These are phyloP conservation scores for Phytophthora sojae DNA, from an alignment of 352 stramenopile species.

Conservation along the genomic window DNA sequence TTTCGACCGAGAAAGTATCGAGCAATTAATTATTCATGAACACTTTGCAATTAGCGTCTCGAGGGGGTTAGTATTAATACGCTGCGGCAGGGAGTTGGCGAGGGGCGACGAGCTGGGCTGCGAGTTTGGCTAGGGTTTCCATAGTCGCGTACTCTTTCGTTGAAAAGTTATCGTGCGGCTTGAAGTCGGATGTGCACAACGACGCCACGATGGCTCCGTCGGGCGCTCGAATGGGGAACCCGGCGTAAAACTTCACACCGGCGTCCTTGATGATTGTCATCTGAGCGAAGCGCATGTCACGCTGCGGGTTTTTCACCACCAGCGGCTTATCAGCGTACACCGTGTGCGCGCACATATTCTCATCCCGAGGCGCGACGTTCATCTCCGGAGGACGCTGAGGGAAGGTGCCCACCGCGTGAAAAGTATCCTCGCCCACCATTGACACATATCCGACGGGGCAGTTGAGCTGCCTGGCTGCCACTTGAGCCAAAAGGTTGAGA, in stretches of 20 bases:
- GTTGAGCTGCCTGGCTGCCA: constrained; percentile 57
- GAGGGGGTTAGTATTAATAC: constrained; percentile 23
- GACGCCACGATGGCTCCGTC: constrained; percentile 59
- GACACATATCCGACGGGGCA: constrained; percentile 64
- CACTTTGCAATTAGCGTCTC: background rate
- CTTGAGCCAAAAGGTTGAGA: constrained; percentile 54
- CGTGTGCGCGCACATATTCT: constrained; percentile 64
- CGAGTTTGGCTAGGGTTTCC: constrained; percentile 59
- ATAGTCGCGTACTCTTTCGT: constrained; percentile 77
- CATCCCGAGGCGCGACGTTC: constrained; percentile 41
- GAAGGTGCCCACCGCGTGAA: constrained; percentile 54
- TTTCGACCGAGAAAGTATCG: background rate
- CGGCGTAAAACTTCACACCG: constrained; percentile 65
- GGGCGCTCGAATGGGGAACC: constrained; percentile 56
- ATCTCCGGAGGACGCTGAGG: constrained; percentile 29
- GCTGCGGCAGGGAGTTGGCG: constrained; percentile 26
- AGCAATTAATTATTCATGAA: background rate
- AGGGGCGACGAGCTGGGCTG: constrained; percentile 41
- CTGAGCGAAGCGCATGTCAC: constrained; percentile 65
- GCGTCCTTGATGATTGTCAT: constrained; percentile 50
- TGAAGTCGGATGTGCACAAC: constrained; percentile 55
- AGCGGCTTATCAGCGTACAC: constrained; percentile 65
- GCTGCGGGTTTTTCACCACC: constrained; percentile 63
- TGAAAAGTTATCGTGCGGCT: constrained; percentile 57
- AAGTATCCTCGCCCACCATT: constrained; percentile 52